A percentile compares a stretch with the other conserved stretches of the same genome.
Conservation (phyloP, 2,329 filamentous ascomycete species). For the Neonectria sp. region DNA sequence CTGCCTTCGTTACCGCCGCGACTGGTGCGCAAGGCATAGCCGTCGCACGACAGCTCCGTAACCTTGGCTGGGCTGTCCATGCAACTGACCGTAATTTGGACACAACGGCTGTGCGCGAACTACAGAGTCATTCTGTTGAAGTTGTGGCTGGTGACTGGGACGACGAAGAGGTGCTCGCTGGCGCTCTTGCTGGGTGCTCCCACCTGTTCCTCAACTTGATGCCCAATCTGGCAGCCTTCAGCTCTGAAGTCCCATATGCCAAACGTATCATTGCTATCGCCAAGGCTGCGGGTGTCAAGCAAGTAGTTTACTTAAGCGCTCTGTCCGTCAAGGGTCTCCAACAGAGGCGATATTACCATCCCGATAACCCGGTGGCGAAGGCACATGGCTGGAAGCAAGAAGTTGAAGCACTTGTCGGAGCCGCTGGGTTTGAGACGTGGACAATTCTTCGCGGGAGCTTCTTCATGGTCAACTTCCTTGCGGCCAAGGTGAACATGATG, state of each 20-base stretch:
- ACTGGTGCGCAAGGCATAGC: conserved; percentile 3
- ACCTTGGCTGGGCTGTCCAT: neutral
- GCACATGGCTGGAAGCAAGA: conserved; percentile 2
- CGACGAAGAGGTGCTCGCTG: neutral
- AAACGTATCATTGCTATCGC: conserved; percentile 2
- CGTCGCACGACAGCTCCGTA: conserved; percentile 4
- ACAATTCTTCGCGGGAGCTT: conserved; percentile 1
- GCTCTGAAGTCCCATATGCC: neutral
- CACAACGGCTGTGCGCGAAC: neutral
- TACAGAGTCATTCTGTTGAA: neutral
- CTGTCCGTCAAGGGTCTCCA: neutral
- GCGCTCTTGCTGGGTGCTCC: neutral
- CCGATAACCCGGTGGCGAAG: neutral
- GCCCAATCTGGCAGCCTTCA: neutral
- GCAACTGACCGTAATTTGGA: conserved; percentile 1
- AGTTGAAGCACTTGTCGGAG: neutral
- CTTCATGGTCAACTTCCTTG: conserved; percentile 13
- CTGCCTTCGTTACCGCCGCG: conserved; percentile 8
- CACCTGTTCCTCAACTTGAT: conserved; percentile 6
- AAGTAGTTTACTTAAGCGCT: conserved; percentile 10
- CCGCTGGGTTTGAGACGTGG: conserved; percentile 4
- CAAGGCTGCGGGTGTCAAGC: conserved; percentile 1
- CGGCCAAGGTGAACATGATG: conserved; percentile 10
- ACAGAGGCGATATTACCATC: neutral
- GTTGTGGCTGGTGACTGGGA: conserved; percentile 5